Conservation (phyloP, 345 rosid species). For the Melaleuca quinquenervia region DNA sequence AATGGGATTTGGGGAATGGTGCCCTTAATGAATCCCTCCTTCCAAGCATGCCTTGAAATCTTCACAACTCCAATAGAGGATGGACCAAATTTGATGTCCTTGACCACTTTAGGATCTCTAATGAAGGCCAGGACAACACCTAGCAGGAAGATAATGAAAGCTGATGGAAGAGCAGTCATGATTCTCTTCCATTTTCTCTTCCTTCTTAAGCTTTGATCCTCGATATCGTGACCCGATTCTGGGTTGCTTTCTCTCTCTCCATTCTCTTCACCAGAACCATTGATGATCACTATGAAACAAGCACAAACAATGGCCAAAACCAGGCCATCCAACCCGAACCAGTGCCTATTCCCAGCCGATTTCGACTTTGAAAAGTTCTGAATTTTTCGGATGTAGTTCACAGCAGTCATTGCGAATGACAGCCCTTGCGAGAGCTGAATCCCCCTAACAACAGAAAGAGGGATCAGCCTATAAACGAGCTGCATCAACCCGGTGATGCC, state of each 20-base stretch:
- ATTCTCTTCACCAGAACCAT: conserved; percentile 47
- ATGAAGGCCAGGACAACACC: conserved; percentile 59
- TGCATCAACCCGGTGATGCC: conserved; percentile 80
- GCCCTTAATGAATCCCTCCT: conserved; percentile 69
- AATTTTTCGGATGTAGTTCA: conserved; percentile 51
- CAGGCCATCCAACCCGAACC: conserved; percentile 81
- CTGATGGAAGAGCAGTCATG: conserved; percentile 48
- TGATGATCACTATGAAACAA: conserved; percentile 43
- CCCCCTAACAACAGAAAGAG: conserved; percentile 67
- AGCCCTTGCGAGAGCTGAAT: conserved; percentile 81
- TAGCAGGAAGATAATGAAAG: conserved; percentile 55
- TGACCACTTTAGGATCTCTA: conserved; percentile 37
- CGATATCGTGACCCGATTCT: background rate
- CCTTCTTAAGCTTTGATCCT: conserved; percentile 11
- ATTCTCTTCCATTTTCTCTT: conserved; percentile 22
- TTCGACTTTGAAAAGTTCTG: conserved; percentile 63
- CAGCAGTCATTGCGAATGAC: conserved; percentile 67
- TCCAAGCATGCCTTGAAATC: conserved; percentile 52
- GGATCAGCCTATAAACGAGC: conserved; percentile 45
- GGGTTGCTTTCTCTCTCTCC: conserved; percentile 10
- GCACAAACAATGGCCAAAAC: conserved; percentile 56
- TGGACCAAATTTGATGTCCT: conserved; percentile 49
- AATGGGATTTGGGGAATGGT: conserved; percentile 74
- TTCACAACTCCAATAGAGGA: conserved; percentile 34
- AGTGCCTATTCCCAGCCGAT: conserved; percentile 35